Conservation (phyloP, 768 basidiomycete species). For the Trametopsis cervina region DNA sequence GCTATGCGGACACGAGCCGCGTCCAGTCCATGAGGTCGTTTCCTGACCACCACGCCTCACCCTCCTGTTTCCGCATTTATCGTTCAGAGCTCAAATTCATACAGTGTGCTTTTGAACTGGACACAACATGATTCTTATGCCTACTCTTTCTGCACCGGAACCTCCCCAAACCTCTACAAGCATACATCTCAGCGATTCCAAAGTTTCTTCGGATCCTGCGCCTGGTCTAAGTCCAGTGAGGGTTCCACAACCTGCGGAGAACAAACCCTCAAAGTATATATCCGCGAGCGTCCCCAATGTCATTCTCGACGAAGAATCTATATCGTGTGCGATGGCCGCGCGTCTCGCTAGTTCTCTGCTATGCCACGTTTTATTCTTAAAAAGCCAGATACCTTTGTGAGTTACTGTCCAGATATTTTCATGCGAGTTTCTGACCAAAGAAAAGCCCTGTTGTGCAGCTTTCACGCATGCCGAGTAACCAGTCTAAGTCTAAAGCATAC, state of each 20-base stretch:
- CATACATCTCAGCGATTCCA: not conserved
- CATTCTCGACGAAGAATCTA: constrained; percentile 40
- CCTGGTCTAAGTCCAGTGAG: not conserved
- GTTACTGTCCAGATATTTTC: constrained; percentile 20
- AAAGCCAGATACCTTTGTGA: constrained; percentile 75
- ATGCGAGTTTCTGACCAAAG: constrained; percentile 17
- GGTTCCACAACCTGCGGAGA: not conserved
- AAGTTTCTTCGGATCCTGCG: not conserved
- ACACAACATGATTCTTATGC: not conserved
- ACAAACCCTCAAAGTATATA: not conserved
- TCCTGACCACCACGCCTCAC: not conserved
- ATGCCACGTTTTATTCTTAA: constrained; percentile 68
- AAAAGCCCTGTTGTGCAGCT: constrained; percentile 57
- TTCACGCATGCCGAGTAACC: constrained; percentile 40
- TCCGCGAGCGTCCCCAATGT: constrained; percentile 31
- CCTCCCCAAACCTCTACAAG: not conserved
- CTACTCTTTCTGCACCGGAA: not conserved
- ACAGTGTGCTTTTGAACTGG: not conserved
- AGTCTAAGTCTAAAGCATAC: constrained; percentile 42
- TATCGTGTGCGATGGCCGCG: constrained; percentile 57
- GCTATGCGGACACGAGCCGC: not conserved
- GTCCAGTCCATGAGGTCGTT: not conserved
- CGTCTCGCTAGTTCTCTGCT: constrained; percentile 56
- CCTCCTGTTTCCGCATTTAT: not conserved
- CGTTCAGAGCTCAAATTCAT: not conserved